Base-by-base conservation (phyloP, 2,329 filamentous ascomycete genomes). In the Aspergillus sergii region DNA sequence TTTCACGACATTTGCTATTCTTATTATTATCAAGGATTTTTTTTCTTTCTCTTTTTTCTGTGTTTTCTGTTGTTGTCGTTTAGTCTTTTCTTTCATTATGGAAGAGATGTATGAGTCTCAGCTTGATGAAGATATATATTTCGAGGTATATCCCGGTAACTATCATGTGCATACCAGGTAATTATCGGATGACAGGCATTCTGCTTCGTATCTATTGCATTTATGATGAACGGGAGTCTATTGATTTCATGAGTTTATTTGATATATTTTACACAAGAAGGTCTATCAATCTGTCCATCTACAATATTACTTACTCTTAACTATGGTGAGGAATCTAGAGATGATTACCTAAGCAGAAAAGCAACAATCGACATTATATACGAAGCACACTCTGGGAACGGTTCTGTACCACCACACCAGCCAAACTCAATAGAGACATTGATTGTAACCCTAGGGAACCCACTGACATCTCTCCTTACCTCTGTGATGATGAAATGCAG, bases 191-290 rank as follows among this genome's bases (percentile, higher is more conserved):
- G 10, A 46, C 1, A 10, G 39, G 39, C 7, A 41, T 41, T 41
- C 19, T 10, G 14, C 39, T 4, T 41, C 16, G 16, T 9, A 41
- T 9, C 16, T n/a, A 41, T 19, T n/a, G 7, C 19, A 41, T n/a
- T 8, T 41, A 41, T n/a, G 7, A 8, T 41, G 16, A n/a, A n/a
- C 7, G 19, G 19, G 19, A 10, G 19, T 19, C 16, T 41, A 41
- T 41, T 9, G 2, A 19, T n/a, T 19, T 41, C 39, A n/a, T 41
- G n/a, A 2, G 6, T 14, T 12, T 21, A 46, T 12, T 3, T 46
- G n/a, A 23, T 23, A 14, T 4, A 23, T 9, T 11, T 3, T 45
- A 1, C 4, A 23, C 1, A 10, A 4, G 11, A 21, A 11, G 0
- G 4, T 46, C n/a, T 46, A 11, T 5, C 5, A 4, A 14, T 14